These are phyloP conservation scores for Lasiosphaeria miniovina DNA, from an alignment of 495 filamentous ascomycete species.

Conservation along the genomic window DNA sequence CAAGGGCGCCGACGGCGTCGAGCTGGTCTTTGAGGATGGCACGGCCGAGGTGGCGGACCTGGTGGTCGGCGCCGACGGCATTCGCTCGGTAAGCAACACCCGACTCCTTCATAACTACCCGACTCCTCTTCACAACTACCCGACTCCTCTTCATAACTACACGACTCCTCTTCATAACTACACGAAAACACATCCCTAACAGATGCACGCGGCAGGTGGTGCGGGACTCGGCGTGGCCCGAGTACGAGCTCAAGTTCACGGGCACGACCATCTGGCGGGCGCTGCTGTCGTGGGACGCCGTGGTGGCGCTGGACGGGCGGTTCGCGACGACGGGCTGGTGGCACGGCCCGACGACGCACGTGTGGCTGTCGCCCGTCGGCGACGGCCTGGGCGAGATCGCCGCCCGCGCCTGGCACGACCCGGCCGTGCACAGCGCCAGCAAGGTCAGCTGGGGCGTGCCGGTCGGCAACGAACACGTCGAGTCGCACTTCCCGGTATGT, in stretches of 20 bases:
- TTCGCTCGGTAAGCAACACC: constrained; percentile 43
- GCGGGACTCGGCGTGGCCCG: constrained; percentile 26
- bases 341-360: constrained; percentile 42
- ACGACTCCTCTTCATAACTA: constrained; percentile 29
- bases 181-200: constrained; percentile 32
- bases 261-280: background rate
- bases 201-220: constrained; percentile 6
- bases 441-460: constrained; percentile 46
- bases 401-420: constrained; percentile 16
- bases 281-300: background rate
- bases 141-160: constrained; percentile 33
- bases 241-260: constrained; percentile 23
- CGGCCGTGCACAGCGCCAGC: constrained; percentile 26
- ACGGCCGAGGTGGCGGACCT: constrained; percentile 40
- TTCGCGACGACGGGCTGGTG: constrained; percentile 44
- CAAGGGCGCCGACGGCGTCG: constrained; percentile 26
- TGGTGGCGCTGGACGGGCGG: constrained; percentile 28
- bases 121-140: no score
- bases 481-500: constrained; percentile 34
- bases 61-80: constrained; percentile 52
- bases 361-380: constrained; percentile 45
- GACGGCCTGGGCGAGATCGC: constrained; percentile 33
- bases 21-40: constrained; percentile 36
- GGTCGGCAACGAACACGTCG: constrained; percentile 42
- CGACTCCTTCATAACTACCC: constrained; percentile 29